phyloP scores from a whole-genome alignment of 2,329 filamentous ascomycete genomes.

The Rhexocercosporidium sp. region DNA sequence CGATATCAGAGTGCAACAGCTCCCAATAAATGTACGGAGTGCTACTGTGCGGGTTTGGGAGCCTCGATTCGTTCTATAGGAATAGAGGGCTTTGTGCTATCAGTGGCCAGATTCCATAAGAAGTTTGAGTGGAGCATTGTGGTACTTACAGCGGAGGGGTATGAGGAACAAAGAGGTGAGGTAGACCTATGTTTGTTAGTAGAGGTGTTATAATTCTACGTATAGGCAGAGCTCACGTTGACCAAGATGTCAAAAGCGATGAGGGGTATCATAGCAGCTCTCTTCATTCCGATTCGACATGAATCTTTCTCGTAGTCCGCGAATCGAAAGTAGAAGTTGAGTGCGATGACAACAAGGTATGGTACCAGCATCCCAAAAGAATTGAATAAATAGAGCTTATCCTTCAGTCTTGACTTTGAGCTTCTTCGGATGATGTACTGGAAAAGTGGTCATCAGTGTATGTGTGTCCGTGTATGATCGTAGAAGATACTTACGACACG shows the following conservation, averaged over 20 bases:
- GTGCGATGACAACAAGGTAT: conserved; percentile 51
- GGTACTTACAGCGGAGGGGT: conserved; percentile 57
- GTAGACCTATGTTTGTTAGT: conserved; percentile 48
- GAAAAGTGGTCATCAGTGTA: neutral
- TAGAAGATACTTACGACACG: no score
- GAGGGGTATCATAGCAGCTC: conserved; percentile 62
- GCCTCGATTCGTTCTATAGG: conserved; percentile 54
- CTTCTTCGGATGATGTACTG: conserved; percentile 58
- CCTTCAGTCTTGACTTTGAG: conserved; percentile 56
- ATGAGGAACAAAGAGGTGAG: conserved; percentile 66
- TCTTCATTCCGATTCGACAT: conserved; percentile 67
- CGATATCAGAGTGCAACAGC: conserved; percentile 60
- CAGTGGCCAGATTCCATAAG: neutral
- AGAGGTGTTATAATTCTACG: neutral
- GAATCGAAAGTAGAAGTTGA: conserved; percentile 67
- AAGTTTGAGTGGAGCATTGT: neutral
- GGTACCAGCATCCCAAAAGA: conserved; percentile 58
- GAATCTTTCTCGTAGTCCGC: conserved; percentile 58
- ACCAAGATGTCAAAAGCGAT: conserved; percentile 65
- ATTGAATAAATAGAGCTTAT: conserved; percentile 66
- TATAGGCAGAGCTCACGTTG: conserved; percentile 46
- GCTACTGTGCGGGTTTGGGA: conserved; percentile 57
- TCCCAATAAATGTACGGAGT: conserved; percentile 63
- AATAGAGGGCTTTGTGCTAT: conserved; percentile 54
- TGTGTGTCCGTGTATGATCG: no score